Percentiles rank a stretch among this genome's conserved stretches.
Conservation (phyloP, 139 green algal species). For the Chlamydomonas schloesseri region DNA sequence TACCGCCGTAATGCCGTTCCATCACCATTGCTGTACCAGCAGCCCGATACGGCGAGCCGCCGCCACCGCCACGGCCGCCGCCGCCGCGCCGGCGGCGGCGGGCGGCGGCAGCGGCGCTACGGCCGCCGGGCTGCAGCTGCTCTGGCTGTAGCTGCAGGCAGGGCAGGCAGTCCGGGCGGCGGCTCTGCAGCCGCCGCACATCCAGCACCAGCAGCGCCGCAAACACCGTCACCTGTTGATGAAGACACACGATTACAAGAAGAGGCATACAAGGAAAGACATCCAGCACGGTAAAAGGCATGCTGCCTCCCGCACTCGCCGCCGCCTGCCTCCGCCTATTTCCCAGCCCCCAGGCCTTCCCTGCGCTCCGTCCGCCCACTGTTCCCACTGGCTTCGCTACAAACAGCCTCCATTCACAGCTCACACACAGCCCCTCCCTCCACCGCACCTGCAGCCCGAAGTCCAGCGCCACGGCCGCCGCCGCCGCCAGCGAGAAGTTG, state of each 20-base stretch:
- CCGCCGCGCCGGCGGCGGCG: not conserved
- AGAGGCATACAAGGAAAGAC: too few species aligned
- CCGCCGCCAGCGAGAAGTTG: conserved; percentile 87
- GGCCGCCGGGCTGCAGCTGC: too few species aligned
- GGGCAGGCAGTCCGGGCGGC: conserved; percentile 77
- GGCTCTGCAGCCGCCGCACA: conserved; percentile 62
- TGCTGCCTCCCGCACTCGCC: too few species aligned
- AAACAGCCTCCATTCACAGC: too few species aligned
- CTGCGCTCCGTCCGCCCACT: too few species aligned
- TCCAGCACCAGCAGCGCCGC: conserved; percentile 84
- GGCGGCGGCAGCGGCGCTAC: too few species aligned
- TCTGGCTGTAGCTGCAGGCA: conserved; percentile 38
- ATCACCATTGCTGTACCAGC: not conserved
- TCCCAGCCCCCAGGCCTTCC: too few species aligned
- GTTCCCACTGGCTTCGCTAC: too few species aligned
- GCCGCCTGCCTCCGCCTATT: too few species aligned
- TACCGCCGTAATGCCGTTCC: not conserved
- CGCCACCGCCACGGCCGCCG: not conserved
- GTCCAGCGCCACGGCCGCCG: conserved; percentile 86
- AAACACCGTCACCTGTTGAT: conserved; percentile 88
- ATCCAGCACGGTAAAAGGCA: too few species aligned
- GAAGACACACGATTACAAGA: too few species aligned
- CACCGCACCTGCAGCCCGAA: conserved; percentile 83
- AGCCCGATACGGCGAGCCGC: not conserved
- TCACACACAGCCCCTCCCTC: not conserved